phyloP scores from a whole-genome alignment of 2,329 filamentous ascomycete genomes.

The Calonectria naviculata region DNA sequence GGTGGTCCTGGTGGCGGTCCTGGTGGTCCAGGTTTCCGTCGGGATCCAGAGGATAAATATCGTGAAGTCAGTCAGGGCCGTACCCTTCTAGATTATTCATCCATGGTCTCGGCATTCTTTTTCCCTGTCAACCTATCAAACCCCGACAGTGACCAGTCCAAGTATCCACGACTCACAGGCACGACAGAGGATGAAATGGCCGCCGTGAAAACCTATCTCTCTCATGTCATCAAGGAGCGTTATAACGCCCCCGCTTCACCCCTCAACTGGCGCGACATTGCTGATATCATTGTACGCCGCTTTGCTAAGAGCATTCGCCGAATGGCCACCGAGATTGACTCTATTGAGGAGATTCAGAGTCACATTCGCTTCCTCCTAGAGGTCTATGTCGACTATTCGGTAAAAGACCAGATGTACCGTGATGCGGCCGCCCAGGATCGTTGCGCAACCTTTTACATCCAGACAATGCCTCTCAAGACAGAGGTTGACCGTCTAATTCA shows the following conservation, averaged over 20 bases:
- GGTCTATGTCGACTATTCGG: conserved; percentile 50
- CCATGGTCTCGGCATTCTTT: conserved; percentile 55
- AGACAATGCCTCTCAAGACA: conserved; percentile 6
- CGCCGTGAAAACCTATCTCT: conserved; percentile 1
- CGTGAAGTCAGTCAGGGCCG: conserved; percentile 47
- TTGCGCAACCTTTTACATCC: conserved; percentile 14
- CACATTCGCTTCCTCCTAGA: conserved; percentile 49
- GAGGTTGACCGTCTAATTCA: background rate
- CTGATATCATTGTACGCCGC: conserved; percentile 69
- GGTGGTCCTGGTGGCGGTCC: background rate
- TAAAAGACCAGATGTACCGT: background rate
- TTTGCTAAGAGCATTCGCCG: conserved; percentile 65
- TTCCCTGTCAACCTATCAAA: conserved; percentile 54
- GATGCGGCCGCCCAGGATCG: conserved; percentile 4
- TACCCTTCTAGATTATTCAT: conserved; percentile 50
- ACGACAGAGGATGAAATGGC: conserved; percentile 3
- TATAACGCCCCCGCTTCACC: background rate
- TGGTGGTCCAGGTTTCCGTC: conserved; percentile 31
- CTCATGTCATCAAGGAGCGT: background rate
- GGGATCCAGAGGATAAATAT: conserved; percentile 48
- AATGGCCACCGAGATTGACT: conserved; percentile 36
- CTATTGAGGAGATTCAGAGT: conserved; percentile 32
- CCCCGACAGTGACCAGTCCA: conserved; percentile 26
- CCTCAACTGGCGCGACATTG: conserved; percentile 70
- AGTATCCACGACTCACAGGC: conserved; percentile 31